Conservation (phyloP, 768 basidiomycete species). For the Hypsizygus marmoreus region DNA sequence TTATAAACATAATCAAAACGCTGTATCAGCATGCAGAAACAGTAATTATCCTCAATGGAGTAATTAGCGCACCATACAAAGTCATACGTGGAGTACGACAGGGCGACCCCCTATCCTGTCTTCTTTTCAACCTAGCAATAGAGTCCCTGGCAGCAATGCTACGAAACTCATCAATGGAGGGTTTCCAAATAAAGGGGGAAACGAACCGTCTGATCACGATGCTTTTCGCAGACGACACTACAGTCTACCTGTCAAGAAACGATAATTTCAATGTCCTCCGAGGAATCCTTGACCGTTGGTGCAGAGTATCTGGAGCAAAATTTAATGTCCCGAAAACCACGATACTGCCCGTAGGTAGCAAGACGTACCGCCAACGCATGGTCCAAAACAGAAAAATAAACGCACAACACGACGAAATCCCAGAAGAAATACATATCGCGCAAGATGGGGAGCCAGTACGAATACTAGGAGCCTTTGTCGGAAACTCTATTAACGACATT, state of each 20-base stretch:
- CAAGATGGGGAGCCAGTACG: constrained; percentile 28
- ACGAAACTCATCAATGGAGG: constrained; percentile 27
- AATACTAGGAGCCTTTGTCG: constrained; percentile 33
- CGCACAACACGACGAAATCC: constrained; percentile 7
- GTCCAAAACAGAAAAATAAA: constrained; percentile 5
- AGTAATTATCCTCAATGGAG: constrained; percentile 6
- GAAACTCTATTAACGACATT: constrained; percentile 23
- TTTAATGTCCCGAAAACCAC: constrained; percentile 46
- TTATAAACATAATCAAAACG: too few species aligned
- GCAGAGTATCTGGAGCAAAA: constrained; percentile 36
- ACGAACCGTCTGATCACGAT: constrained; percentile 25
- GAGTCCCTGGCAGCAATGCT: constrained; percentile 20
- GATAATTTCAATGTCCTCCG: constrained; percentile 27
- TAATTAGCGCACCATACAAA: constrained; percentile 4
- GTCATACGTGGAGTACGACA: constrained; percentile 11
- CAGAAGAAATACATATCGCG: constrained; percentile 23
- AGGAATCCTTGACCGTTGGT: constrained; percentile 38
- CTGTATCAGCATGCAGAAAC: too few species aligned
- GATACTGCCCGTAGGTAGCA: constrained; percentile 33
- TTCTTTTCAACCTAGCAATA: constrained; percentile 12
- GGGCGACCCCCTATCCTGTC: constrained; percentile 12
- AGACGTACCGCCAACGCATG: constrained; percentile 17
- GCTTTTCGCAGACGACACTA: constrained; percentile 47
- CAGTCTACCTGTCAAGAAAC: constrained; percentile 27
- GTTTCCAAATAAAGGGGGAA: constrained; percentile 21